Percentiles rank a stretch among this genome's conserved stretches.
Evolutionary conservation across 495 filamentous ascomycete species (phyloP).

Genomic region (Parathielavia appendiculata): DNA sequence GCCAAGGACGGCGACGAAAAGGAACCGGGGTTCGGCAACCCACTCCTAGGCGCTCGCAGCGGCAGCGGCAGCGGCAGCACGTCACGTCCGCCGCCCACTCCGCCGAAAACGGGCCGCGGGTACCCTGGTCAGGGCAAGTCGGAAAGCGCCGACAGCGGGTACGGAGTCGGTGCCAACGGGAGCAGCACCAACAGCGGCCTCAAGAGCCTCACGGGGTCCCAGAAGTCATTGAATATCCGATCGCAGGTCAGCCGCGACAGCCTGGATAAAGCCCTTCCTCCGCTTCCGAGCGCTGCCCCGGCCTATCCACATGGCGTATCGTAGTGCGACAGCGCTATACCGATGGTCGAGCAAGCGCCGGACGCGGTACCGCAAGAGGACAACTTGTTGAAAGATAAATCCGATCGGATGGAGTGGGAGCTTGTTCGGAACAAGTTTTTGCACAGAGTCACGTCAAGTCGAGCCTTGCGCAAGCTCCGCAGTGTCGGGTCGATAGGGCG

Average conservation of each 20-base stretch:
- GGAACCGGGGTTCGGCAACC: conserved; percentile 42
- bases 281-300: conserved; percentile 37
- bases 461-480: conserved; percentile 1
- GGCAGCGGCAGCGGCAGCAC: conserved; percentile 32
- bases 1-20: conserved; percentile 37
- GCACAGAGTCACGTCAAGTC: conserved; percentile 14
- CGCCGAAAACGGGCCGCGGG: conserved; percentile 39
- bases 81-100: conserved; percentile 36
- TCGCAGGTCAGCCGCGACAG: conserved; percentile 38
- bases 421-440: conserved; percentile 18
- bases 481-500: not conserved
- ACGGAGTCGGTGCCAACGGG: conserved; percentile 23
- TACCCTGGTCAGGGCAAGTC: conserved; percentile 31
- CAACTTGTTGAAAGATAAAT: not conserved
- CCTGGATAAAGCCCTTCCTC: conserved; percentile 53
- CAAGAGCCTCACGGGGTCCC: conserved; percentile 26
- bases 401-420: conserved; percentile 18
- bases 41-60: conserved; percentile 34
- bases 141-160: conserved; percentile 37
- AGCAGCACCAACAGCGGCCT: conserved; percentile 18
- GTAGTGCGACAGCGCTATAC: conserved; percentile 20
- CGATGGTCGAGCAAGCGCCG: conserved; percentile 17
- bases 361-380: conserved; percentile 16
- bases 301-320: conserved; percentile 14
- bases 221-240: conserved; percentile 26